phyloP scores from a whole-genome alignment of 177 flowering plant species.

The Vitis hybrid region DNA sequence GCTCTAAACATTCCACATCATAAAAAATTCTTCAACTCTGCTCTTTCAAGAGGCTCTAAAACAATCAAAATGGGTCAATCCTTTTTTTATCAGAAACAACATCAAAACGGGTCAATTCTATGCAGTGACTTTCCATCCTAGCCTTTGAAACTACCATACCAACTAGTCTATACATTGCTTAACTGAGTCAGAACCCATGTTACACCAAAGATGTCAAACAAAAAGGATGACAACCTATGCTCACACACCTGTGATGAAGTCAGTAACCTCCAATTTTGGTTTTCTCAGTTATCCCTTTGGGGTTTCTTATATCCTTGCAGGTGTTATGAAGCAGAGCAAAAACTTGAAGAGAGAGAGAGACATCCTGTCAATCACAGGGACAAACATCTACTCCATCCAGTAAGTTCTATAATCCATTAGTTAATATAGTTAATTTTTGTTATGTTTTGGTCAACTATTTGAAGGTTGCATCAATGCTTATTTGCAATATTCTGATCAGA shows the following conservation, averaged over 20 bases:
- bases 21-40: no score
- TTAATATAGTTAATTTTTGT: background rate
- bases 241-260: no score
- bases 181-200: background rate
- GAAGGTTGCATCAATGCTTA: background rate
- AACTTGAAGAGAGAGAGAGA: conserved; percentile 77
- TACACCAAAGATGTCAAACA: background rate
- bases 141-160: no score
- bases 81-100: no score
- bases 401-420: conserved; percentile 34
- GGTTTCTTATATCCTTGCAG: conserved; percentile 24
- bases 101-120: no score
- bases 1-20: no score
- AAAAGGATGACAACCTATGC: no score
- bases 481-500: background rate
- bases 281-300: background rate
- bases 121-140: no score
- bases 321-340: conserved; percentile 80
- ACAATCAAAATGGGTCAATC: no score
- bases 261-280: no score
- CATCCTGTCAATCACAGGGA: conserved; percentile 84
- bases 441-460: no score
- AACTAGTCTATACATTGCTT: background rate
- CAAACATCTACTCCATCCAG: conserved; percentile 59
- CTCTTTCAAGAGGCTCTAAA: no score